Percentiles rank a stretch among this genome's conserved stretches.
These are phyloP conservation scores for Verbascum thapsus DNA, from an alignment of 257 asterid species.

Conservation along the genomic window DNA sequence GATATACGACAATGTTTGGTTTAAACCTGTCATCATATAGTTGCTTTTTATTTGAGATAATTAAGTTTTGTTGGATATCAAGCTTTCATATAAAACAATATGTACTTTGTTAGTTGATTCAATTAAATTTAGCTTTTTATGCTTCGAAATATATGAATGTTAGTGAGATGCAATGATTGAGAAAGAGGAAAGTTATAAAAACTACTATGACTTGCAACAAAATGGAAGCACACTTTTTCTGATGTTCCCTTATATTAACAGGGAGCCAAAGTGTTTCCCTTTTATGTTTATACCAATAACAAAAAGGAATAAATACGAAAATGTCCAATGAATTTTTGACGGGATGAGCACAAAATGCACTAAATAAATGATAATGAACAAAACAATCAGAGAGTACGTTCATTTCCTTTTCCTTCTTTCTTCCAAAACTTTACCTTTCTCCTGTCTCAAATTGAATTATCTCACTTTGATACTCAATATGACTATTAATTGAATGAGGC, in stretches of 20 bases:
- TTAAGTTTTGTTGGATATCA: background rate
- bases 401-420: background rate
- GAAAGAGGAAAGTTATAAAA: no score
- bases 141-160: no score
- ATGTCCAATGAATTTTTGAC: background rate
- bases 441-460: slow-evolving; percentile 5
- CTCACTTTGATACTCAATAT: background rate
- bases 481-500: background rate
- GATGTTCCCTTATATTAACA: background rate
- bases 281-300: background rate
- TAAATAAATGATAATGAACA: background rate
- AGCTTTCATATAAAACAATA: background rate
- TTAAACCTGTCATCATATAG: no score
- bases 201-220: background rate
- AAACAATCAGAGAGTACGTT: background rate
- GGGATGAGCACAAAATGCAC: background rate
- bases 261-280: background rate
- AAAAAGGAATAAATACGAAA: background rate
- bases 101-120: no score
- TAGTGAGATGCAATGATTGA: no score
- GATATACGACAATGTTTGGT: no score
- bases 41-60: no score
- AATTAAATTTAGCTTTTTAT: no score
- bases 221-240: background rate
- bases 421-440: background rate